Base-by-base conservation (phyloP, 2,329 filamentous ascomycete genomes). In the Thelonectria blattea region DNA sequence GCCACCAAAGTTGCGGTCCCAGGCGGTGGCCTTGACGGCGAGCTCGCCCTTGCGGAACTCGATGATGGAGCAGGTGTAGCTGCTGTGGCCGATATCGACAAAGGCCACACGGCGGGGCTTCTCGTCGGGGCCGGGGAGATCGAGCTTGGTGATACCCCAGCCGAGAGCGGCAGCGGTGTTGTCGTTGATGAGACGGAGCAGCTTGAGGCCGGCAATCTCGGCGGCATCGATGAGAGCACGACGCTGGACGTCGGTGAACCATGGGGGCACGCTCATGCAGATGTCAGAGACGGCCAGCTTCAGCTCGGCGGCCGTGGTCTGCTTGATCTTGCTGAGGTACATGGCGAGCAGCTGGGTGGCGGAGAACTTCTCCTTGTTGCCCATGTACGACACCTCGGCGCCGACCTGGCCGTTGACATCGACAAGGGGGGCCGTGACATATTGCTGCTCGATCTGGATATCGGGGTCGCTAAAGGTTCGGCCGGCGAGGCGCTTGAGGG, bases 21-120 rank as follows among this genome's bases (percentile, higher is more conserved):
- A 97, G 64, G 93, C 88, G 46, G 93, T 97, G 24, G 92, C 84
- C 85, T 97, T 94, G 79, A 99, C 93, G 65, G 91, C 87, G 64
- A 99, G 85, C 83, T 99, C 95, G 65, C 95, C 95, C 85, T 98
- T 98, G 79, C 87, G 90, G 85, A 97, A 98, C 82, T 98, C 94
- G 65, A 98, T 92, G 67, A 99, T 88, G 65, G 93, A 94, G 79
- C 86, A 90, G 60, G 93, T 96, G 85, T 96, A 98, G 84, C 95
- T 95, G 83, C 90, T 94, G 86, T 98, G 91, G 68, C 95, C 95
- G 69, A 99, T 91, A 78, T 99, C 95, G 79, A 99, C 81, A 73
- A 99, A 97, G 69, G 87, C 89, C 56, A 98, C 93, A 58, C 94
- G 88, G 74, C 91, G 89, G 62, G 95, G 93, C 83, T 92, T 92